A percentile compares a stretch with the other conserved stretches of the same genome.
Conservation (phyloP, 1,139 yeast species). For the Taphrina sp. region DNA sequence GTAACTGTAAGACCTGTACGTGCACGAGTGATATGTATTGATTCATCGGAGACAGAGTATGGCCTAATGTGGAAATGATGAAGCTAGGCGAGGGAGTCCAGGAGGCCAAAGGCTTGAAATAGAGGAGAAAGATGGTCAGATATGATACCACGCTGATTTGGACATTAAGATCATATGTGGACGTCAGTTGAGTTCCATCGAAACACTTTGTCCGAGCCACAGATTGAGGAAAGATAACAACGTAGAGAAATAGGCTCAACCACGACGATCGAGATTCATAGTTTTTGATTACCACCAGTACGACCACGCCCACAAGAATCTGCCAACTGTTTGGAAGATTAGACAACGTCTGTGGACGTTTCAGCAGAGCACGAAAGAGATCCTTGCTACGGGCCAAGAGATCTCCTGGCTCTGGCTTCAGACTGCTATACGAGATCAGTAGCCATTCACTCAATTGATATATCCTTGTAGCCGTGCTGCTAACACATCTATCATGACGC, state of each 20-base stretch:
- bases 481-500: background rate
- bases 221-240: slow-evolving; percentile 17
- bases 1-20: slow-evolving; percentile 5
- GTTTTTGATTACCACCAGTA: background rate
- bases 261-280: slow-evolving; percentile 16
- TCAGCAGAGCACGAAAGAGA: background rate
- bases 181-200: background rate
- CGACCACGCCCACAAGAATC: background rate
- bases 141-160: slow-evolving; percentile 12
- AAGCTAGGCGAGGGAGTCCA: slow-evolving; percentile 10
- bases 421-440: slow-evolving; percentile 1
- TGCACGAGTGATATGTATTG: background rate
- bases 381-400: background rate
- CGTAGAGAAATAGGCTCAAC: slow-evolving; percentile 22
- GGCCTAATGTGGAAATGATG: slow-evolving; percentile 7
- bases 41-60: background rate
- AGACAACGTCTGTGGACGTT: background rate
- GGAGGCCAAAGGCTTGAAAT: slow-evolving; percentile 2
- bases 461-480: slow-evolving; percentile 9
- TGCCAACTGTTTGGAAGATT: background rate
- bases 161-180: background rate
- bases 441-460: slow-evolving; percentile 25
- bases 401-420: background rate
- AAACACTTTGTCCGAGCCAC: slow-evolving; percentile 10
- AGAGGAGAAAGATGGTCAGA: slow-evolving; percentile 7